A percentile compares a stretch with the other conserved stretches of the same genome.
Evolutionary conservation across 2,329 filamentous ascomycete species (phyloP).

Genomic region (Huntiella moniliformis): DNA sequence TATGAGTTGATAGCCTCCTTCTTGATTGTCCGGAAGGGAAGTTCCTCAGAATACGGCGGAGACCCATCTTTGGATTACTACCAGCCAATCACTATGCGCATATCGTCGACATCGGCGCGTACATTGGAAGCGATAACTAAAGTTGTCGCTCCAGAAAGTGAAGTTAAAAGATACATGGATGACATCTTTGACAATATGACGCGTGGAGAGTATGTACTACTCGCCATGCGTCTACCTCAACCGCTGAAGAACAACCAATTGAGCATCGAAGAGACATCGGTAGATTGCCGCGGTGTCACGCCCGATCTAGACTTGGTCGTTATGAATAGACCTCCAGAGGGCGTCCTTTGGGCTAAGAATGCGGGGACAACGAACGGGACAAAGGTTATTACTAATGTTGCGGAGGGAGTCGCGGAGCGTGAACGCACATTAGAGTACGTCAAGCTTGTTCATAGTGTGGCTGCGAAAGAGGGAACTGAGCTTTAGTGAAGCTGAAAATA

Average conservation of each 20-base stretch:
- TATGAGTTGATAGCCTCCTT: conserved; percentile 62
- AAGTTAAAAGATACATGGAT: conserved; percentile 49
- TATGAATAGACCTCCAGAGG: conserved; percentile 1
- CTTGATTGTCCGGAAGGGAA: conserved; percentile 55
- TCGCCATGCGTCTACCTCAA: conserved; percentile 47
- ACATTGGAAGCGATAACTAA: conserved; percentile 41
- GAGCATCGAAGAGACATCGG: no score
- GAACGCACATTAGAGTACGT: conserved; percentile 21
- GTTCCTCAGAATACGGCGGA: conserved; percentile 44
- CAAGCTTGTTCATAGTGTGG: conserved; percentile 21
- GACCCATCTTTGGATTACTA: conserved; percentile 52
- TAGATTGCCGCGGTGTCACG: neutral
- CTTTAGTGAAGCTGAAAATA: neutral
- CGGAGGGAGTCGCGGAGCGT: conserved; percentile 14
- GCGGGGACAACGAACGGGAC: no score
- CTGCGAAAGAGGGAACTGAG: conserved; percentile 18
- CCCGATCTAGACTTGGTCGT: neutral
- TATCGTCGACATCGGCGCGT: conserved; percentile 34
- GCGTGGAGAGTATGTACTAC: conserved; percentile 44
- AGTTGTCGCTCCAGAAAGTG: conserved; percentile 43
- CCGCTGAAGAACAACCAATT: neutral
- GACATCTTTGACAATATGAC: conserved; percentile 52
- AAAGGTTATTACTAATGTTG: neutral
- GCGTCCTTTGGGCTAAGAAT: conserved; percentile 21
- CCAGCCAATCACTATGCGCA: conserved; percentile 49